A percentile compares a stretch with the other conserved stretches of the same genome.
Evolutionary conservation across 202 grass and related monocot genomes (phyloP).

Genomic region (Schoenoplectus triqueter): DNA sequence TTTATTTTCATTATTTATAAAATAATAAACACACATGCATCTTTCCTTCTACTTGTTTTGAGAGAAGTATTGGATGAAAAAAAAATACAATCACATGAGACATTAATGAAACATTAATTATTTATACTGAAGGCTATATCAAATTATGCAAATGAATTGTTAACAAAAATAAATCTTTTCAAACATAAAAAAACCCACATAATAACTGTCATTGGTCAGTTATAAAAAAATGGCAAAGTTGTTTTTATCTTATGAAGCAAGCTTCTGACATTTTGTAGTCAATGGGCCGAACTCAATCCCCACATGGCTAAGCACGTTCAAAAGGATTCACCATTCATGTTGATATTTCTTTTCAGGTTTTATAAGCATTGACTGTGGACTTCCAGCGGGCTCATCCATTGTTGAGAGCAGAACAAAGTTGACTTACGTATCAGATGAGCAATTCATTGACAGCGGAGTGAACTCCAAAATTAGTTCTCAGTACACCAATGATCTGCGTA

Average conservation of each 20-base stretch:
- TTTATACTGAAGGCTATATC: too few species aligned
- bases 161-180: too few species aligned
- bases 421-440: conserved; percentile 59
- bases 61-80: not conserved
- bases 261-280: not conserved
- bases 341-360: not conserved
- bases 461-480: conserved; percentile 41
- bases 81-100: not conserved
- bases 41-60: not conserved
- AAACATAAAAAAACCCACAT: too few species aligned
- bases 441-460: conserved; percentile 48
- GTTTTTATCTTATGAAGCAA: not conserved
- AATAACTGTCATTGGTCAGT: too few species aligned
- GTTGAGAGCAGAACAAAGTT: not conserved
- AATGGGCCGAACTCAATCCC: not conserved
- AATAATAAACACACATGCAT: too few species aligned
- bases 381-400: not conserved
- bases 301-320: not conserved
- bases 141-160: too few species aligned
- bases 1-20: not conserved
- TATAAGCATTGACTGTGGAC: conserved; percentile 37
- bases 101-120: not conserved
- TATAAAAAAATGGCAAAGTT: too few species aligned
- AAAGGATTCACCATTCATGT: not conserved
- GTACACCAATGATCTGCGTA: conserved; percentile 29